Evolutionary conservation across 352 stramenopile species (phyloP).

Genomic region (Globisporangium nunn): DNA sequence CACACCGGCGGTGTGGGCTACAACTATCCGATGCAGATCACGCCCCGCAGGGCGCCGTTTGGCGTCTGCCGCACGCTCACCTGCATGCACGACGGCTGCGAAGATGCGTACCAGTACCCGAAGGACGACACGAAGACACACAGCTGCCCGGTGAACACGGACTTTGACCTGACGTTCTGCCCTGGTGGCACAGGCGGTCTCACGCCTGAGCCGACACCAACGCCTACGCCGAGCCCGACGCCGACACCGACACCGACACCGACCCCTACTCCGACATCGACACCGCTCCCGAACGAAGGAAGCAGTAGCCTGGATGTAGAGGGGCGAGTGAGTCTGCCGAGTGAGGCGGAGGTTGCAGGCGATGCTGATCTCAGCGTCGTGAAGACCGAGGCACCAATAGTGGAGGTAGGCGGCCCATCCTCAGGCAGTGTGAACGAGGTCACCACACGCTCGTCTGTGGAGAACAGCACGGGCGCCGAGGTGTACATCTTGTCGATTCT

Average conservation of each 20-base stretch:
- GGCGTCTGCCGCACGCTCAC: slow-evolving; percentile 34
- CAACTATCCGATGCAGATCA: slow-evolving; percentile 65
- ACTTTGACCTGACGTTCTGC: slow-evolving; percentile 62
- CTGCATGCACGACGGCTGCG: slow-evolving; percentile 41
- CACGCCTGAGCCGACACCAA: slow-evolving; percentile 13
- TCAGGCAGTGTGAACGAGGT: slow-evolving; percentile 13
- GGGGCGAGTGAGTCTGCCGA: not conserved
- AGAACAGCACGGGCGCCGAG: slow-evolving; percentile 10
- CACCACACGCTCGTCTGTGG: slow-evolving; percentile 20
- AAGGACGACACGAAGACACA: slow-evolving; percentile 69
- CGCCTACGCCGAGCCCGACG: slow-evolving; percentile 16
- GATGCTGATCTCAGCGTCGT: not conserved
- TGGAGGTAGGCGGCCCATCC: slow-evolving; percentile 11
- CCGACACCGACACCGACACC: slow-evolving; percentile 26
- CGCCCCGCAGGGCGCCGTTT: slow-evolving; percentile 22
- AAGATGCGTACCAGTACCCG: slow-evolving; percentile 61
- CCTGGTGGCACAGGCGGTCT: slow-evolving; percentile 24
- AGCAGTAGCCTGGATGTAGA: not conserved
- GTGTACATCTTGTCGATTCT: slow-evolving; percentile 31
- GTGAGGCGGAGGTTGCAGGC: slow-evolving; percentile 6
- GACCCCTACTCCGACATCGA: slow-evolving; percentile 18
- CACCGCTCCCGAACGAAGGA: slow-evolving; percentile 12
- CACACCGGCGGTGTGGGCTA: slow-evolving; percentile 54
- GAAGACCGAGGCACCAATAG: not conserved
- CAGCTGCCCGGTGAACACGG: slow-evolving; percentile 28